Evolutionary conservation across 768 basidiomycete species (phyloP).

Genomic region (Tylopilus felleus): DNA sequence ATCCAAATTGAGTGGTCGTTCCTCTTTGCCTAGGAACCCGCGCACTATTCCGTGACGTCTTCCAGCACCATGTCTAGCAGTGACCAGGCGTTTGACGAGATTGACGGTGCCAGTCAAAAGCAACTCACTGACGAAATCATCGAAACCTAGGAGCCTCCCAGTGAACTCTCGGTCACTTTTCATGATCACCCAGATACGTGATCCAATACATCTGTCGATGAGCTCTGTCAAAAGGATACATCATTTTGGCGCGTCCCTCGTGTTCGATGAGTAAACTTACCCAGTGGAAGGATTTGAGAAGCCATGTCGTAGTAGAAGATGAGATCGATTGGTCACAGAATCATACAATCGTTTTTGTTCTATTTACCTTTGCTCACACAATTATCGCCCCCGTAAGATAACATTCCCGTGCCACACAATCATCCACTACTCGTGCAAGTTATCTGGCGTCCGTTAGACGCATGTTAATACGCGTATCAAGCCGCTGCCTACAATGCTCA

Average conservation of each 20-base stretch:
- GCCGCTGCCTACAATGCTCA: constrained; percentile 20
- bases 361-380: constrained; percentile 8
- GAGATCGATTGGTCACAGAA: background rate
- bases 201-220: constrained; percentile 96
- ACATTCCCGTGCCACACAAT: constrained; percentile 17
- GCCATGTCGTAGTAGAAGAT: constrained; percentile 53
- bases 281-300: constrained; percentile 91
- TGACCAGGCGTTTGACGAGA: background rate
- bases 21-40: constrained; percentile 7
- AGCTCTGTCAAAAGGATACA: constrained; percentile 54
- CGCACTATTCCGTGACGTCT: constrained; percentile 95
- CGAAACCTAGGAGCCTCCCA: constrained; percentile 91
- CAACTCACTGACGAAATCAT: constrained; percentile 98
- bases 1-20: background rate
- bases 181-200: constrained; percentile 97
- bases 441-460: constrained; percentile 35
- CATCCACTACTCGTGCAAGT: constrained; percentile 19
- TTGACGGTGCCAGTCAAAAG: background rate
- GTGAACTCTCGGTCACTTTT: constrained; percentile 97
- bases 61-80: constrained; percentile 85
- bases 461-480: constrained; percentile 20
- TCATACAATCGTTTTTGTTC: background rate
- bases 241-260: background rate
- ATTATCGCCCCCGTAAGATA: constrained; percentile 24
- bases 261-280: constrained; percentile 36